Percentiles rank a stretch among this genome's conserved stretches.
phyloP scores from a whole-genome alignment of 225 moss, liverwort and hornwort genomes.

The Polytrichum formosum region DNA sequence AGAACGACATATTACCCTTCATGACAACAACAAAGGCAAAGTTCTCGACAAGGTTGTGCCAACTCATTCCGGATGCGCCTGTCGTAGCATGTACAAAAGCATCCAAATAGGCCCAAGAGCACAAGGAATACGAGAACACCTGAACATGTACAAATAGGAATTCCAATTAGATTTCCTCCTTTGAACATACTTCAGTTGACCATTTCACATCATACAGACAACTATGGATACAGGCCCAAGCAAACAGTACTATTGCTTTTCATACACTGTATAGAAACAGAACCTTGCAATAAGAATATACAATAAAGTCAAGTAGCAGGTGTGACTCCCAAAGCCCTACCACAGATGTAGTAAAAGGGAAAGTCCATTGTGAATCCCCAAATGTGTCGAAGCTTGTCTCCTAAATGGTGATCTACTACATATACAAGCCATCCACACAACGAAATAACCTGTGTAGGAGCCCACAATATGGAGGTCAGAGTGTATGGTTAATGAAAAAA shows the following conservation, averaged over 20 bases:
- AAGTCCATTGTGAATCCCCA: conserved; percentile 50
- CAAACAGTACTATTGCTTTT: too few species aligned
- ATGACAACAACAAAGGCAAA: conserved; percentile 58
- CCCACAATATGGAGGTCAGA: too few species aligned
- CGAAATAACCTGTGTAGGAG: conserved; percentile 35
- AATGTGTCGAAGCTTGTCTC: conserved; percentile 48
- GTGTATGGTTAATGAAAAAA: too few species aligned
- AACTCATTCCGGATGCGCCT: conserved; percentile 59
- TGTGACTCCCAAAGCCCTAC: conserved; percentile 15
- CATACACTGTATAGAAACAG: too few species aligned
- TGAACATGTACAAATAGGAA: conserved; percentile 25
- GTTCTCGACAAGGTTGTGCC: conserved; percentile 67
- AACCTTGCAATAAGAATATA: too few species aligned
- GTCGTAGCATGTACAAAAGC: conserved; percentile 61
- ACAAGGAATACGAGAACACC: conserved; percentile 52
- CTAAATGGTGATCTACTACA: conserved; percentile 33
- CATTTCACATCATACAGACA: not conserved
- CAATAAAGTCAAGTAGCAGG: too few species aligned
- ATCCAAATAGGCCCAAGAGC: conserved; percentile 49
- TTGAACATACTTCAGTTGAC: not conserved
- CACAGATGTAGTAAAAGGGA: conserved; percentile 58
- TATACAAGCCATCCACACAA: conserved; percentile 41
- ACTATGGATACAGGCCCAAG: too few species aligned
- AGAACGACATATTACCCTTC: conserved; percentile 33
- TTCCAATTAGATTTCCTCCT: not conserved